These are phyloP conservation scores for Ophiostoma ulmi DNA, from an alignment of 2,329 filamentous ascomycete species.

Conservation along the genomic window DNA sequence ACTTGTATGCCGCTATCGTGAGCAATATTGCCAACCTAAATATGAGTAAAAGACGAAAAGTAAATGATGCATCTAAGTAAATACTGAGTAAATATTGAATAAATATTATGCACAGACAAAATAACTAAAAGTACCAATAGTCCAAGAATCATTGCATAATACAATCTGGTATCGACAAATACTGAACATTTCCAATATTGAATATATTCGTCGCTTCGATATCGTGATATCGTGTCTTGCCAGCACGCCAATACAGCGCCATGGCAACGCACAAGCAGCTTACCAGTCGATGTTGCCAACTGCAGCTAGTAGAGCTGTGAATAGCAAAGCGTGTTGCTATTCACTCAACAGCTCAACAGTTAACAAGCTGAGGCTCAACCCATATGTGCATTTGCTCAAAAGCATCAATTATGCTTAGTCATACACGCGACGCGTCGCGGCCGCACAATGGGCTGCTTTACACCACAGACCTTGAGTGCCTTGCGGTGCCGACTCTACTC, in stretches of 20 bases:
- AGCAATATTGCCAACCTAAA: background rate
- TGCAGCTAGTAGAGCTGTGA: background rate
- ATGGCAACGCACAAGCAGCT: background rate
- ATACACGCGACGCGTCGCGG: constrained; percentile 15
- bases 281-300: background rate
- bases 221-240: background rate
- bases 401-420: background rate
- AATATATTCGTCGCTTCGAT: background rate
- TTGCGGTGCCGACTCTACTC: background rate
- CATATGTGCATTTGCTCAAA: background rate
- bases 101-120: background rate
- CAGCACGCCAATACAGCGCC: background rate
- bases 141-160: background rate
- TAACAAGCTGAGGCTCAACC: background rate
- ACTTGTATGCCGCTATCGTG: background rate
- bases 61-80: no score
- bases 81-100: background rate
- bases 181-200: background rate
- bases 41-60: no score
- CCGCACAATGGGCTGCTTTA: background rate
- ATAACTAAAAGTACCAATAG: background rate
- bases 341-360: no score
- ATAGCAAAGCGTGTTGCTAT: no score
- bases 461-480: background rate
- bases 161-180: background rate